Evolutionary conservation across 352 stramenopile species (phyloP).

Genomic region (Globisporangium nunn): DNA sequence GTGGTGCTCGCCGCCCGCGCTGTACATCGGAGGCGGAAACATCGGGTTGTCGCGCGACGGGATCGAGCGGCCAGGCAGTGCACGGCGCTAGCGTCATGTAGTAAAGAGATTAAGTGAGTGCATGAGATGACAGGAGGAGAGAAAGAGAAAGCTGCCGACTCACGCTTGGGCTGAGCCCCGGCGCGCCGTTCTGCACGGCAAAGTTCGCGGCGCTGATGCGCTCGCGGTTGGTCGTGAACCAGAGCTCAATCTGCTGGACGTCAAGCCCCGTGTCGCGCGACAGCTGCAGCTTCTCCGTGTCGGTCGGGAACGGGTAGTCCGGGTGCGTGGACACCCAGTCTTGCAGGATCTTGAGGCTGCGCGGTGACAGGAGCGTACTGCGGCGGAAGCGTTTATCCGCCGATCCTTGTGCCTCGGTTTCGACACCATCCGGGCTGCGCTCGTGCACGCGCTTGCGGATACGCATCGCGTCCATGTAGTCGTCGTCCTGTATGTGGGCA

Average conservation of each 20-base stretch:
- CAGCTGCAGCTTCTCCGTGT: slow-evolving; percentile 68
- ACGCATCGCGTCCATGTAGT: slow-evolving; percentile 61
- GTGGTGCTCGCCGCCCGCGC: slow-evolving; percentile 2
- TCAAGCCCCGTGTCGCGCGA: slow-evolving; percentile 68
- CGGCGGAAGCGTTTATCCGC: slow-evolving; percentile 41
- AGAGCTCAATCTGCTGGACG: slow-evolving; percentile 78
- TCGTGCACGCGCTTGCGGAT: slow-evolving; percentile 60
- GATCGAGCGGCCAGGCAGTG: slow-evolving; percentile 36
- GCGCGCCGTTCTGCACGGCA: slow-evolving; percentile 17
- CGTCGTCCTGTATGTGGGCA: slow-evolving; percentile 42
- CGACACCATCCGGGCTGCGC: slow-evolving; percentile 22
- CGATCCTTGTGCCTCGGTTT: slow-evolving; percentile 13
- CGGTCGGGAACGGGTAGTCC: slow-evolving; percentile 57
- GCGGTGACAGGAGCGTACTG: slow-evolving; percentile 50
- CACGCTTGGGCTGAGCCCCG: slow-evolving; percentile 17
- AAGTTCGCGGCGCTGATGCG: slow-evolving; percentile 30
- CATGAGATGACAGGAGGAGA: neutral
- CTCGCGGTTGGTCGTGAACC: slow-evolving; percentile 75
- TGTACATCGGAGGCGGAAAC: slow-evolving; percentile 48
- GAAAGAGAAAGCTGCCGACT: neutral
- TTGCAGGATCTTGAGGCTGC: slow-evolving; percentile 68
- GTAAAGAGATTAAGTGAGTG: slow-evolving; percentile 2
- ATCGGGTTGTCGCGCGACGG: slow-evolving; percentile 47
- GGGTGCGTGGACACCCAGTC: slow-evolving; percentile 68
- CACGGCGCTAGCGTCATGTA: slow-evolving; percentile 12